Percentiles rank a stretch among this genome's conserved stretches.
Evolutionary conservation across 345 rosid species (phyloP).

Genomic region (Clarkia xantiana): DNA sequence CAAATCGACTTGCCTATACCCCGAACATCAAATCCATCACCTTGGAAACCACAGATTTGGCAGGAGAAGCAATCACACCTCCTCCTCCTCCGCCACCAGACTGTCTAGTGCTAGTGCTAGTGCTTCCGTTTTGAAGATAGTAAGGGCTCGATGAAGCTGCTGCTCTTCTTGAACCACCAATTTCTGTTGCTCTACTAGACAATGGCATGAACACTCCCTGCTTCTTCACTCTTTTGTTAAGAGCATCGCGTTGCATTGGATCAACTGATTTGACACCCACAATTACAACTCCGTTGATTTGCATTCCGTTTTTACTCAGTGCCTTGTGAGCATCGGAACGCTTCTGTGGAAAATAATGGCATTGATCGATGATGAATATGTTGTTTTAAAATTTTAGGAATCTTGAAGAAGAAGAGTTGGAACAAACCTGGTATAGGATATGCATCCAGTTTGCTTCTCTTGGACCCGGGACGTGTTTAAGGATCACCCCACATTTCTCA

Average conservation of each 20-base stretch:
- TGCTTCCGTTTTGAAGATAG: conserved; percentile 62
- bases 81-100: conserved; percentile 26
- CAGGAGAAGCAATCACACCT: conserved; percentile 66
- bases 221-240: conserved; percentile 56
- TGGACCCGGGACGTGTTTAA: conserved; percentile 93
- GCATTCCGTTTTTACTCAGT: conserved; percentile 72
- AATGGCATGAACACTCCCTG: conserved; percentile 65
- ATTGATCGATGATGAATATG: background rate
- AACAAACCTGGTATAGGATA: conserved; percentile 71
- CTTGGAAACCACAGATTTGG: conserved; percentile 71
- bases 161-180: conserved; percentile 12
- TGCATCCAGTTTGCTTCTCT: conserved; percentile 97
- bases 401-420: background rate
- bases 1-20: conserved; percentile 3
- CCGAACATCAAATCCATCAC: conserved; percentile 41
- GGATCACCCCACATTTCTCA: conserved; percentile 77
- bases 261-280: conserved; percentile 88
- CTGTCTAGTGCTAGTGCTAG: conserved; percentile 18
- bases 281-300: conserved; percentile 64
- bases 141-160: conserved; percentile 31
- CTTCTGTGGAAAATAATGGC: conserved; percentile 28
- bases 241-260: conserved; percentile 59
- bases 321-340: conserved; percentile 89
- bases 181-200: conserved; percentile 32
- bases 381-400: conserved; percentile 2